Evolutionary conservation across 2,329 filamentous ascomycete genomes (phyloP).

Genomic region (Coleophoma eucalyptorum): DNA sequence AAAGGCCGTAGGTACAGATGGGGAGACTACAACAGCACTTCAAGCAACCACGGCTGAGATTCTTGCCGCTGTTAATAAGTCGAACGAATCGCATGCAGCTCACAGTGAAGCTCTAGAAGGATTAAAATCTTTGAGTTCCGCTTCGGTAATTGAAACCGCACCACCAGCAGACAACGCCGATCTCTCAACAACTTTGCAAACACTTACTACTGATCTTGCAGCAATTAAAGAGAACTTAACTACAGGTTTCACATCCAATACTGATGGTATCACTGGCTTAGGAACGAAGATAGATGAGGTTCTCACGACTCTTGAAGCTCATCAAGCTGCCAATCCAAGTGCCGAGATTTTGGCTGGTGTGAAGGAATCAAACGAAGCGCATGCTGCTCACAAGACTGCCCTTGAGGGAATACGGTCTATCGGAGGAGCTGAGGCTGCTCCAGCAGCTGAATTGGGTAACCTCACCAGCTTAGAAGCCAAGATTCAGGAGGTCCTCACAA

Average conservation of each 20-base stretch:
- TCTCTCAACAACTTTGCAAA: not conserved
- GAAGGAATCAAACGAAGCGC: conserved; percentile 19
- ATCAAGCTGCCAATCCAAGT: conserved; percentile 12
- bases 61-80: conserved; percentile 9
- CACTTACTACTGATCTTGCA: not conserved
- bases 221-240: not conserved
- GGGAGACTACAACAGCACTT: conserved; percentile 1
- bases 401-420: conserved; percentile 18
- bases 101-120: not conserved
- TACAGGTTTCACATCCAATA: not conserved
- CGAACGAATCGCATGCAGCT: conserved; percentile 7
- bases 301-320: conserved; percentile 14
- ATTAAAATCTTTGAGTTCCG: not conserved
- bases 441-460: not conserved
- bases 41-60: conserved; percentile 1
- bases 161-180: not conserved
- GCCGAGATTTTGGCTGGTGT: conserved; percentile 17
- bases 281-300: conserved; percentile 16
- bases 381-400: conserved; percentile 12
- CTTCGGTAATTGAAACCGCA: not conserved
- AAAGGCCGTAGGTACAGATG: not conserved
- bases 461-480: conserved; percentile 15
- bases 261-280: conserved; percentile 3
- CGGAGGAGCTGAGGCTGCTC: conserved; percentile 4
- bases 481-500: conserved; percentile 16